These are phyloP conservation scores for Castanospermum australe DNA, from an alignment of 306 rosid species.

Conservation along the genomic window DNA sequence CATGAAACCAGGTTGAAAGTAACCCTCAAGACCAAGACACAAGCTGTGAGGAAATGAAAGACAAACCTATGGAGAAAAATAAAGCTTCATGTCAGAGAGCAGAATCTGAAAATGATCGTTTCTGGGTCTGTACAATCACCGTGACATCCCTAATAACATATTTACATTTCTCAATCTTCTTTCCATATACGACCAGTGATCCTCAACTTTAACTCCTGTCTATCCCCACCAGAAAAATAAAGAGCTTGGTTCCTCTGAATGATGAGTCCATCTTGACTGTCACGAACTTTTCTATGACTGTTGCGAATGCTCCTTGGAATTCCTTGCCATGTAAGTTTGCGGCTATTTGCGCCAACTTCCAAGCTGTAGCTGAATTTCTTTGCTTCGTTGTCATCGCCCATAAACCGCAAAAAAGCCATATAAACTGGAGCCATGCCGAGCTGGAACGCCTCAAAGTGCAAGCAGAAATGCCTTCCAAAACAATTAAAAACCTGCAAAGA, in stretches of 20 bases:
- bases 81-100: conserved; percentile 16
- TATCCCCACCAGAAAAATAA: conserved; percentile 85
- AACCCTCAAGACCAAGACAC: conserved; percentile 1
- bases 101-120: conserved; percentile 28
- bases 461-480: conserved; percentile 86
- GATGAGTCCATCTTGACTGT: conserved; percentile 91
- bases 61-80: conserved; percentile 14
- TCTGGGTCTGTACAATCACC: conserved; percentile 45
- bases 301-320: conserved; percentile 92
- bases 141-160: conserved; percentile 19
- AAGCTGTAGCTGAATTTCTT: conserved; percentile 84
- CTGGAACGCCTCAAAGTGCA: conserved; percentile 97
- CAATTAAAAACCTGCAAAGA: conserved; percentile 75
- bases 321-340: conserved; percentile 91
- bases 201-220: conserved; percentile 79
- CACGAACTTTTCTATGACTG: conserved; percentile 83
- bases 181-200: conserved; percentile 96
- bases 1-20: not conserved
- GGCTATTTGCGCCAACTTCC: conserved; percentile 92
- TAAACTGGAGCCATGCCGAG: conserved; percentile 77
- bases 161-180: conserved; percentile 69
- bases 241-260: conserved; percentile 87
- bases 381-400: conserved; percentile 89
- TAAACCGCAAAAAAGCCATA: conserved; percentile 89
- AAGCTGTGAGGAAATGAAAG: not conserved